Percentiles rank a stretch among this genome's conserved stretches.
phyloP scores from a whole-genome alignment of 225 moss, liverwort and hornwort genomes.

The Polytrichum commune region DNA sequence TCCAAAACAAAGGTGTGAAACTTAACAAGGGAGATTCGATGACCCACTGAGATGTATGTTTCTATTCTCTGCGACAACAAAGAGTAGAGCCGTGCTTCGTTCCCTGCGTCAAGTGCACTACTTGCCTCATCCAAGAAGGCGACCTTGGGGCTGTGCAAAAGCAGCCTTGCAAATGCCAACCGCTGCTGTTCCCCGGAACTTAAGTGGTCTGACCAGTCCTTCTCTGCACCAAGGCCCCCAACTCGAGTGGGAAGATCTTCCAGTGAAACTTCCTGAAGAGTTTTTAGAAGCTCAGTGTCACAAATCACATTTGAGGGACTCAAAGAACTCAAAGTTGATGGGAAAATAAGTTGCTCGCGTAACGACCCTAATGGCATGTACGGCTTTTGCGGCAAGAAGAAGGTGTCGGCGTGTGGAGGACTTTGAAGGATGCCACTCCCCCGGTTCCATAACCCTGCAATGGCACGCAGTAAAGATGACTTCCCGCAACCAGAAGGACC shows the following conservation, averaged over 20 bases:
- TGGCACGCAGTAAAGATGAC: constrained; percentile 74
- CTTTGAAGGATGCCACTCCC: constrained; percentile 82
- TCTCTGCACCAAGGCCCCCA: constrained; percentile 66
- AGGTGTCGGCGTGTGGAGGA: constrained; percentile 64
- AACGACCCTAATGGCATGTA: constrained; percentile 93
- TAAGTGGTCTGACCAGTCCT: constrained; percentile 77
- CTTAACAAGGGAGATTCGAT: constrained; percentile 77
- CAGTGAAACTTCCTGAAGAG: constrained; percentile 62
- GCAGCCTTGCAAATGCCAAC: constrained; percentile 78
- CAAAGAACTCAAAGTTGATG: constrained; percentile 32
- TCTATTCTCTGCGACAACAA: constrained; percentile 53
- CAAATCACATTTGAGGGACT: constrained; percentile 16
- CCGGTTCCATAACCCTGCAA: constrained; percentile 83
- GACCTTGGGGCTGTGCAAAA: constrained; percentile 75
- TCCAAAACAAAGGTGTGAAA: constrained; percentile 83
- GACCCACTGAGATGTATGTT: constrained; percentile 78
- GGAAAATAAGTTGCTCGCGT: constrained; percentile 81
- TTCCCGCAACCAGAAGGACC: constrained; percentile 96
- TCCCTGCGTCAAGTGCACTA: constrained; percentile 76
- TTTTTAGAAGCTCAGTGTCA: constrained; percentile 54
- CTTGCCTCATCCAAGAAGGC: constrained; percentile 94
- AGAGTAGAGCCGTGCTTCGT: constrained; percentile 68
- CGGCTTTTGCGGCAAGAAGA: constrained; percentile 88
- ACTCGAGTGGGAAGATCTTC: constrained; percentile 53
- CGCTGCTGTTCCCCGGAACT: constrained; percentile 94